A percentile compares a stretch with the other conserved stretches of the same genome.
Conservation (phyloP, 257 asterid genomes). For the Scutellaria baicalensis region DNA sequence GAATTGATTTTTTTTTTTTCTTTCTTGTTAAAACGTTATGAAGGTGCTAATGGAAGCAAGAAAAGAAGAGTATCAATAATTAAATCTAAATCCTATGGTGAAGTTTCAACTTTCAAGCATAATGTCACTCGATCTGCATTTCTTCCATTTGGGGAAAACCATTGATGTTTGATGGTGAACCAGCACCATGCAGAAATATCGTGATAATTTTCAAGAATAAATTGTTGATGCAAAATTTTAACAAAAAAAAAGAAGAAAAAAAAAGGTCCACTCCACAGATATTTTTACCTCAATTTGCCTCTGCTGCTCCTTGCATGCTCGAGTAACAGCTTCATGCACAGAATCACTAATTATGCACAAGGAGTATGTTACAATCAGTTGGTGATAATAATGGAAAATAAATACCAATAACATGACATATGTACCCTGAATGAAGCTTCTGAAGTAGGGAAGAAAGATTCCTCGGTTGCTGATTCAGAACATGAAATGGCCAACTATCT, state of each 20-base stretch:
- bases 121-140: neutral
- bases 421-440: conserved; percentile 95
- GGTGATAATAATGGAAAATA: conserved; percentile 8
- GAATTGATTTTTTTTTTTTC: neutral
- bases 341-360: conserved; percentile 50
- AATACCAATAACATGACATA: conserved; percentile 5
- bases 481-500: conserved; percentile 89
- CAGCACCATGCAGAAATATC: conserved; percentile 3
- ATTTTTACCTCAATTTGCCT: conserved; percentile 87
- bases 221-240: conserved; percentile 1
- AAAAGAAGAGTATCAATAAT: neutral
- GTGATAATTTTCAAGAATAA: neutral
- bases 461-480: conserved; percentile 86
- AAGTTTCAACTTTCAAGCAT: neutral
- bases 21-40: neutral
- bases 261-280: neutral
- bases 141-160: conserved; percentile 1
- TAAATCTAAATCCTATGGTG: neutral
- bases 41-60: neutral
- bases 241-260: no score
- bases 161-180: neutral
- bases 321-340: conserved; percentile 86
- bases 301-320: conserved; percentile 97
- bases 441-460: conserved; percentile 85
- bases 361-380: conserved; percentile 5